Evolutionary conservation across 2,329 filamentous ascomycete species (phyloP).

Genomic region (Ascochyta pisi): DNA sequence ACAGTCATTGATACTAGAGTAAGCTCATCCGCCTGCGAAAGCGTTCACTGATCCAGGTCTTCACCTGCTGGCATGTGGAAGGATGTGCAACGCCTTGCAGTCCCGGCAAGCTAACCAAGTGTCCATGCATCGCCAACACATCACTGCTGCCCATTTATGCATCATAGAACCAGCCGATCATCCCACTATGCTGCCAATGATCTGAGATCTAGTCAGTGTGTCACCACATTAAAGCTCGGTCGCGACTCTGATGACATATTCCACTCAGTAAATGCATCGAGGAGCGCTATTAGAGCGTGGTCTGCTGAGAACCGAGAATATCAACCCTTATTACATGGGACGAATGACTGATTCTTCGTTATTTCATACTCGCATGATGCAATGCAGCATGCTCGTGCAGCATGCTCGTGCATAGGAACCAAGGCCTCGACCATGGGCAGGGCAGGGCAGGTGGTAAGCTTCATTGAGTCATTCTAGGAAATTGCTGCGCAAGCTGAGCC

Average conservation of each 20-base stretch:
- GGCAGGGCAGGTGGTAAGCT: neutral
- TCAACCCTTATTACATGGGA: too few relatives aligned
- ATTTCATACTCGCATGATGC: neutral
- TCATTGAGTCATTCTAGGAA: neutral
- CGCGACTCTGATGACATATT: neutral
- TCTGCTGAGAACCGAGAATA: too few relatives aligned
- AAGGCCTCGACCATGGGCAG: neutral
- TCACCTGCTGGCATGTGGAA: neutral
- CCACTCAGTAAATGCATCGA: too few relatives aligned
- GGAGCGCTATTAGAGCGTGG: too few relatives aligned
- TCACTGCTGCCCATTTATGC: neutral
- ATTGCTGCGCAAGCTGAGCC: neutral
- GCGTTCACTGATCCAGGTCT: neutral
- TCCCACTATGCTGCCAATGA: neutral
- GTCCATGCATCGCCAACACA: conserved; percentile 13
- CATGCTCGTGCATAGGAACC: neutral
- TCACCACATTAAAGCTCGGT: neutral
- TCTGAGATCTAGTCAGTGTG: neutral
- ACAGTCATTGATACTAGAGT: too few relatives aligned
- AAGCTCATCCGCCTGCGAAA: neutral
- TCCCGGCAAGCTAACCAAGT: neutral
- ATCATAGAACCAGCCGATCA: neutral
- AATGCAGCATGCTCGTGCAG: neutral
- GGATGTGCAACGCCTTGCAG: neutral
- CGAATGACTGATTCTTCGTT: neutral